These are phyloP conservation scores for Olyra latifolia DNA, from an alignment of 176 grass and related monocot species.

Conservation along the genomic window DNA sequence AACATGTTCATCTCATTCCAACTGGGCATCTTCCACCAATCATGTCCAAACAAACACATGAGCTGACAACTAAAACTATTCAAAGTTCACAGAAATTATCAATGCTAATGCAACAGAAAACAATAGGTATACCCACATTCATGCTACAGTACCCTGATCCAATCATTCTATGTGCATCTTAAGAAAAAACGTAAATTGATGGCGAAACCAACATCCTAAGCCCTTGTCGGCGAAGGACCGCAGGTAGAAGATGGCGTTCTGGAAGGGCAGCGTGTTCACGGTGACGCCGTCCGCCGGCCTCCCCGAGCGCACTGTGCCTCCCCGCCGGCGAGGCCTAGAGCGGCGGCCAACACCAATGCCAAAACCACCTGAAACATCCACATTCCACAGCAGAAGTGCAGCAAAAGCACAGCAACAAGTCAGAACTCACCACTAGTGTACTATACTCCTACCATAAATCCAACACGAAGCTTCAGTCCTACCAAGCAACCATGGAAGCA, in stretches of 20 bases:
- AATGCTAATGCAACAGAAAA: constrained; percentile 17
- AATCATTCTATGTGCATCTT: not conserved
- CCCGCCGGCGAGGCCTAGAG: constrained; percentile 14
- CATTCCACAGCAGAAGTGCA: no score
- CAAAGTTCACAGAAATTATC: not conserved
- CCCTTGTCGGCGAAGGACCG: constrained; percentile 92
- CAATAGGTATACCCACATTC: constrained; percentile 13
- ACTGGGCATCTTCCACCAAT: constrained; percentile 26
- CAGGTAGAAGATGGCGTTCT: constrained; percentile 92
- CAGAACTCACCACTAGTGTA: constrained; percentile 7
- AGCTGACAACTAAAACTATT: constrained; percentile 5
- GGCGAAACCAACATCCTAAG: constrained; percentile 17
- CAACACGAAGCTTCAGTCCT: not conserved
- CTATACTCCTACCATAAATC: constrained; percentile 23
- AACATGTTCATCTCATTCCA: constrained; percentile 11
- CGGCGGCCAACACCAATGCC: constrained; percentile 24
- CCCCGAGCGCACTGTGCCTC: constrained; percentile 9
- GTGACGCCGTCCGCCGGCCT: constrained; percentile 50
- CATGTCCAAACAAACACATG: constrained; percentile 34
- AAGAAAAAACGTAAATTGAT: constrained; percentile 17
- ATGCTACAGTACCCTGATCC: constrained; percentile 14
- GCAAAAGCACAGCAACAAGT: constrained; percentile 15
- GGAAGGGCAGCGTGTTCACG: constrained; percentile 78
- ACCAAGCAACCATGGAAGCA: not conserved
- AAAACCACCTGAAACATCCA: constrained; percentile 54